Base-by-base conservation (phyloP, 169 alveolate species). In the Cryptosporidium muris region DNA sequence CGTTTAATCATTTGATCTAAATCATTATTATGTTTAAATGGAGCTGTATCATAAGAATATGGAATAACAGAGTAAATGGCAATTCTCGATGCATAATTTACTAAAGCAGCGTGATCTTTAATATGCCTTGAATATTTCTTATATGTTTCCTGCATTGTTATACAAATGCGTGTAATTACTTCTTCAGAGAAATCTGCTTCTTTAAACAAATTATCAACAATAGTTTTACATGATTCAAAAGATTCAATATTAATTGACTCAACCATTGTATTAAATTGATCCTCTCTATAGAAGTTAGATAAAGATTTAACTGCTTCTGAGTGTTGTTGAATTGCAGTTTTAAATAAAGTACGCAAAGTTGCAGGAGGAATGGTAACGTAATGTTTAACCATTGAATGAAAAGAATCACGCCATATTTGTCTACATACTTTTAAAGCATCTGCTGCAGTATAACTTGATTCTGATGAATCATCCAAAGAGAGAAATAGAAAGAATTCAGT, bases 1-100 rank as follows among this genome's bases (percentile, higher is more conserved):
- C 60, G 74, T n/a, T 52, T 37, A 5, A 74, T 74, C 85, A 74
- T 74, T 64, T 74, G 85, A 58, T 74, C 85, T 40, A 74, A 58
- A 5, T 74, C 85, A 25, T 58, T 74, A 11, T 66, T 16, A 25
- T n/a, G 54, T 47, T 66, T 25, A 45, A 25, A 74, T 25, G 85
- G 85, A 42, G 85, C 85, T 2, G 85, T 43, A 48, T 74, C 85
- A 48, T 16, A 56, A 14, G 85, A 74, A 43, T 74, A 74, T 7
- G 85, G 85, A 42, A 68, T 68, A 16, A 68, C 12, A 1, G 68
- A 43, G 60, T 58, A 74, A 25, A 74, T 62, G 8, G 85, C 85
- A n/a, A 74, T 48, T 45, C 60, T 74, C 25, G 85, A 52, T 53
- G 85, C 85, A 56, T 58, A 58, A 6, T 58, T 52, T 53, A 14